Percentiles rank a stretch among this genome's conserved stretches.
phyloP scores from a whole-genome alignment of 805 yeast genomes.

The Hanseniaspora thailandica region DNA sequence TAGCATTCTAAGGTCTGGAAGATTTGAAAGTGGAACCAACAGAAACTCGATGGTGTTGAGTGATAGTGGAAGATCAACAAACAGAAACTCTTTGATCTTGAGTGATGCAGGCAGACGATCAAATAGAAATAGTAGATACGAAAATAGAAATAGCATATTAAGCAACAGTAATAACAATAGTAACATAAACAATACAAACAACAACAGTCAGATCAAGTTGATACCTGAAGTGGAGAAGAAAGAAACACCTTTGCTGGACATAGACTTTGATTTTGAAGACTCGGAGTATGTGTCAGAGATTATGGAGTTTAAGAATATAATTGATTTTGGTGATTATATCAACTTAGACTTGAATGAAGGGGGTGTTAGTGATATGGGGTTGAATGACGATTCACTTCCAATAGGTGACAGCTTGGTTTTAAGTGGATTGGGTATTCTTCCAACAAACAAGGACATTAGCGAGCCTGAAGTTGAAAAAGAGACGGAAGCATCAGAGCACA shows the following conservation, averaged over 20 bases:
- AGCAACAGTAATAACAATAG: slow-evolving; percentile 8
- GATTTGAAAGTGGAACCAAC: slow-evolving; percentile 19
- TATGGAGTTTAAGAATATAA: slow-evolving; percentile 36
- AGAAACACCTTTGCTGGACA: neutral
- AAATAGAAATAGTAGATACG: slow-evolving; percentile 14
- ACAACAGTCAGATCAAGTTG: neutral
- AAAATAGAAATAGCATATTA: slow-evolving; percentile 2
- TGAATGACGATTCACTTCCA: neutral
- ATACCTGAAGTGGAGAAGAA: neutral
- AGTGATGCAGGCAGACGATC: slow-evolving; percentile 13
- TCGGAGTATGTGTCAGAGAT: slow-evolving; percentile 32
- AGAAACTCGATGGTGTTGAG: slow-evolving; percentile 12
- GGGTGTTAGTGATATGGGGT: neutral
- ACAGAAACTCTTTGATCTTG: slow-evolving; percentile 11
- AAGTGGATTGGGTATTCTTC: slow-evolving; percentile 4
- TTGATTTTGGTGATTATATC: slow-evolving; percentile 36
- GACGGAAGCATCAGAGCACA: neutral
- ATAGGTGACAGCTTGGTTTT: neutral
- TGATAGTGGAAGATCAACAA: slow-evolving; percentile 13
- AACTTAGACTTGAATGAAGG: slow-evolving; percentile 27
- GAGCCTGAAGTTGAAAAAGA: neutral
- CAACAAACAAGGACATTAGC: neutral
- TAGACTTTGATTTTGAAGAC: slow-evolving; percentile 20
- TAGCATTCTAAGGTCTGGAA: slow-evolving; percentile 29
- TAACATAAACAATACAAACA: neutral